Conservation (phyloP, 2,329 filamentous ascomycete genomes). For the Neonectria ditissima region DNA sequence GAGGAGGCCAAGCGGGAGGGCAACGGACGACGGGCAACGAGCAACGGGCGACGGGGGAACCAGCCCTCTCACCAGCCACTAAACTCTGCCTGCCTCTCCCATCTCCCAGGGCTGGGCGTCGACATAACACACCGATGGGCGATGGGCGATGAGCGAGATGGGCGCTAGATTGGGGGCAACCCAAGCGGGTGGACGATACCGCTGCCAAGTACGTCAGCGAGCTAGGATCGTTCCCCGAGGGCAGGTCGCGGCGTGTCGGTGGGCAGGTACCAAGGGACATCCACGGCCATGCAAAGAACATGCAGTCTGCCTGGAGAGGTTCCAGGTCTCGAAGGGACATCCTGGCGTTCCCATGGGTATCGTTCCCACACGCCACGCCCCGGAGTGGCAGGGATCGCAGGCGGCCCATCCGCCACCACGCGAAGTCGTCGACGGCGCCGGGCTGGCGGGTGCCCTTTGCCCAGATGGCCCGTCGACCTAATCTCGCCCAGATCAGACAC, state of each 20-base stretch:
- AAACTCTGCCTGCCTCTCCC: neutral
- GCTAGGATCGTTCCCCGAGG: slow-evolving; percentile 32
- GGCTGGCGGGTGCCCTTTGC: slow-evolving; percentile 38
- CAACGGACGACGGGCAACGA: too few species aligned
- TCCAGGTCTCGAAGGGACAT: slow-evolving; percentile 18
- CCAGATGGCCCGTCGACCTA: slow-evolving; percentile 44
- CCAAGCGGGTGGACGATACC: slow-evolving; percentile 40
- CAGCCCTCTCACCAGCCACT: neutral
- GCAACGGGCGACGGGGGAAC: slow-evolving; percentile 1
- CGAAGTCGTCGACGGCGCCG: slow-evolving; percentile 42
- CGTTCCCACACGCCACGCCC: slow-evolving; percentile 27
- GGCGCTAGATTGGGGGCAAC: slow-evolving; percentile 38
- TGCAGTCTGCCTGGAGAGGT: slow-evolving; percentile 17
- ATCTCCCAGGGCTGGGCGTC: neutral
- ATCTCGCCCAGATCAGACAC: slow-evolving; percentile 46
- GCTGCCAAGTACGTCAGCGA: slow-evolving; percentile 44
- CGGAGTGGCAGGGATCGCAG: slow-evolving; percentile 35
- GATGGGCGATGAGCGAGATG: slow-evolving; percentile 39
- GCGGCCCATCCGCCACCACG: slow-evolving; percentile 42
- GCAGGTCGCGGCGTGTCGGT: slow-evolving; percentile 24
- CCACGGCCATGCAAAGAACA: slow-evolving; percentile 9
- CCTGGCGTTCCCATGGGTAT: slow-evolving; percentile 14
- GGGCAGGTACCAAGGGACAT: neutral
- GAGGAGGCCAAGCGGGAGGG: neutral
- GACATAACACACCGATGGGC: slow-evolving; percentile 6